Evolutionary conservation across 1,284 basidiomycete species (phyloP).

Genomic region (Moesziomyces parantarcticus): DNA sequence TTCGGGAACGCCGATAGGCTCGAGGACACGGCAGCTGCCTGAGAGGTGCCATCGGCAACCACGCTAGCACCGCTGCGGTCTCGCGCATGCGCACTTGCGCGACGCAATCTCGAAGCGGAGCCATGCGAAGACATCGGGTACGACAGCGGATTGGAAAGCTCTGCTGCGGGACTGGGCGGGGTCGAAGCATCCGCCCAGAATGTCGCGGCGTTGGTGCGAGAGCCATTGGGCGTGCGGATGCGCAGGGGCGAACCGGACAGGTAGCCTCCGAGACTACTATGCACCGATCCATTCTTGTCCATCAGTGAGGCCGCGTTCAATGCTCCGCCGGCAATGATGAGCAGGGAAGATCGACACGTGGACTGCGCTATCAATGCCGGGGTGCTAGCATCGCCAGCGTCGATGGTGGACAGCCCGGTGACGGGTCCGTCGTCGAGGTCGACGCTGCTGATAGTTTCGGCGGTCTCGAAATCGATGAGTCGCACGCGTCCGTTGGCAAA

Average conservation of each 20-base stretch:
- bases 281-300: slow-evolving; percentile 39
- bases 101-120: slow-evolving; percentile 31
- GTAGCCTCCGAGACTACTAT: slow-evolving; percentile 27
- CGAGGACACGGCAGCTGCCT: slow-evolving; percentile 20
- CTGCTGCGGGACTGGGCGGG: slow-evolving; percentile 42
- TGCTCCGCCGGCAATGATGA: slow-evolving; percentile 17
- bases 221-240: slow-evolving; percentile 40
- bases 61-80: slow-evolving; percentile 28
- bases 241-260: slow-evolving; percentile 34
- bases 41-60: slow-evolving; percentile 7
- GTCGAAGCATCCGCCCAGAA: slow-evolving; percentile 44
- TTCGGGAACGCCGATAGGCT: slow-evolving; percentile 21
- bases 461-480: slow-evolving; percentile 26
- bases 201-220: slow-evolving; percentile 29
- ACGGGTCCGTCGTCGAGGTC: slow-evolving; percentile 47
- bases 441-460: slow-evolving; percentile 25
- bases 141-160: slow-evolving; percentile 29
- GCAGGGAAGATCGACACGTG: slow-evolving; percentile 26
- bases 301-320: slow-evolving; percentile 9
- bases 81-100: slow-evolving; percentile 32
- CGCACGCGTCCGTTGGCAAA: slow-evolving; percentile 34
- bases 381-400: slow-evolving; percentile 22
- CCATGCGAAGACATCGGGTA: slow-evolving; percentile 52
- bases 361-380: slow-evolving; percentile 34
- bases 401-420: slow-evolving; percentile 9